Evolutionary conservation across 1,284 basidiomycete genomes (phyloP), one percentile per base, ranked within the genome.

Genomic region (Ceratobasidium sp.): DNA sequence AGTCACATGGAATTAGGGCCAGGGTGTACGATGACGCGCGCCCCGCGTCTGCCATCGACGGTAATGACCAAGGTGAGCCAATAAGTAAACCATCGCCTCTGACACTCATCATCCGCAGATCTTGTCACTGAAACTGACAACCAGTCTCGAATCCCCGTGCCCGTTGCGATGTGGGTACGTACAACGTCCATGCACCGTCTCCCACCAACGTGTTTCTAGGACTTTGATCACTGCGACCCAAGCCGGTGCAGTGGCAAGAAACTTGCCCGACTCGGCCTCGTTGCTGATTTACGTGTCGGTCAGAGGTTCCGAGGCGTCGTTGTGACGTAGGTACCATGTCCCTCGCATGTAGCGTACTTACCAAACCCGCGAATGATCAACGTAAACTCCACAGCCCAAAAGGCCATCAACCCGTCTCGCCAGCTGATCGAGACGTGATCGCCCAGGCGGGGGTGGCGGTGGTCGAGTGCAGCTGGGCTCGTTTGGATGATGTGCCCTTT

Each of bases 151-250:
- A 88, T 91, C 29, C 83, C 81, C 10, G 85, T 91, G 2, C 88
- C 89, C 4, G 87, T 94, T 13, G 93, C 91, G 31, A 95, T 95
- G 93, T 95, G 93, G 93, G 91, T 89, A 70, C 78, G 90, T 83
- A 43, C 62, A 45, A 45, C 15, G 45, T 47, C 45, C 42, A 45
- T 45, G 22, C 42, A 5, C 47, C 47, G 3, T 12, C 49, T 56
- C 65, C n/a, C 15, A 12, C 55, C 35, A 8, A 62, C 43, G 31
- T 69, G 25, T 72, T 45, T 10, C 62, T 68, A 94, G 93, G 96
- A 98, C 78, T 98, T 99, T 78, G 91, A 94, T 77, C 96, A 98
- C 77, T 98, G 96, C 78, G 96, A 99, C 78, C 96, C 96, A 0
- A 88, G 88, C 60, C 87, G 94, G 40, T 99, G 96, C 76, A 96